Evolutionary conservation across 148 eudicot genomes (phyloP), one percentile per base, ranked within the genome.

Genomic region (Polygonum aviculare): DNA sequence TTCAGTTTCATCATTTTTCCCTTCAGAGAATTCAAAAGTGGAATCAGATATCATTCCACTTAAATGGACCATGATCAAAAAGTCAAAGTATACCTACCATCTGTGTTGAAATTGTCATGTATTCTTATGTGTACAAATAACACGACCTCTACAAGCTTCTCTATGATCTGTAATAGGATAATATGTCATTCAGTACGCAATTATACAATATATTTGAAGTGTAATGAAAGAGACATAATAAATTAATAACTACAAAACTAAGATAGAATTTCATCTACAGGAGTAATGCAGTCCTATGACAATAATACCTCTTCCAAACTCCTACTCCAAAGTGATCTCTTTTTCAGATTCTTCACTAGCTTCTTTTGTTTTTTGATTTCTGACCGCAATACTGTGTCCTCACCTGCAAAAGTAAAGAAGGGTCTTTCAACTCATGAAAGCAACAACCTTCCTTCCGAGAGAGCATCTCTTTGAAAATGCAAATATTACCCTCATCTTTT

Each of bases 321-420:
- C 71, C 85, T 82, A 72, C 83, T 82, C 87, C 87, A 85, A 47
- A 85, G 85, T 74, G 87, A 85, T 74, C 79, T 82, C 59, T 85
- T 85, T 78, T 85, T 85, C 52, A 85, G 77, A 62, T 76, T 85
- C 78, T 44, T 75, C 26, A 85, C 85, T 9, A 85, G 21, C 57
- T 85, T 85, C 78, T 78, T 82, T 79, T 85, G 85, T 73, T 78
- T 82, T 74, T 78, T 85, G 19, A 85, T 79, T 52, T 82, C 87
- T 80, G 81, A 79, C 49, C 77, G 76, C 48, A 80, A 52, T 15
- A 35, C 22, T 26, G 22, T 31, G 63, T 48, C 50, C 14, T 76
- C 78, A 21, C 73, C 78, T 76, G 39, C 41, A 45, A 40, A 26
- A 44, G 19, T 44, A 1, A 1, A 26, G 35, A 11, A 72, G 54